Base-by-base conservation (phyloP, 768 basidiomycete species). In the Termitomyces sp. region DNA sequence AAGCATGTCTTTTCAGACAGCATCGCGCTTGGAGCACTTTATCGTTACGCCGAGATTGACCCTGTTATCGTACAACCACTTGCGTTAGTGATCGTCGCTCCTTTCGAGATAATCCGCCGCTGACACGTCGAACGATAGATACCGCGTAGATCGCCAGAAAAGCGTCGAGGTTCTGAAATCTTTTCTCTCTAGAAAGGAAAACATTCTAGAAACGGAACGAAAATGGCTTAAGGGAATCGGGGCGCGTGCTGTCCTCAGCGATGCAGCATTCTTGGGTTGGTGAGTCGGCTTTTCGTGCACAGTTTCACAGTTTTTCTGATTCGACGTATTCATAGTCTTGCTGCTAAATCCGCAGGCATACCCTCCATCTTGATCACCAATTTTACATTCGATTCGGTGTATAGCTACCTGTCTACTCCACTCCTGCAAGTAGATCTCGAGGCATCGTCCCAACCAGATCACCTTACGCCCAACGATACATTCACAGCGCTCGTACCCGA, bases 371-470 rank as follows among this genome's bases (percentile, higher is more conserved):
- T 92, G 18, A 79, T 91, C 61, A 90, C 88, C 45, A 92, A 92
- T 72, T 92, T 92, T 67, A 87, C 88, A 0, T 92, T 92, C 68
- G 89, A 92, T 70, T 87, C 89, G 1, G 88, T 90, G 13, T 92
- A 86, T 68, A 88, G 86, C 60, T 90, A 85, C 61, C 84, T 91
- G 20, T 80, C 85, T 3, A 83, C 87, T 0, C 68, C 77, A 3
- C 67, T 85, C 35, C 64, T 79, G n/a, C 81, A 86, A 55, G 58
- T 64, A 24, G 67, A 62, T 44, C 58, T 59, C 9, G 61, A 68
- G 32, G 63, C 64, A 14, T 59, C 58, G n/a, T 56, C 56, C 10
- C 65, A 56, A 51, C 48, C 55, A 52, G 53, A 60, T 53, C 58
- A 58, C 49, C 55, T 62, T 11, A 47, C 54, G 24, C 46, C 40